A percentile compares a stretch with the other conserved stretches of the same genome.
phyloP scores from a whole-genome alignment of 225 moss, liverwort and hornwort species.

The Marchantia polymorpha region DNA sequence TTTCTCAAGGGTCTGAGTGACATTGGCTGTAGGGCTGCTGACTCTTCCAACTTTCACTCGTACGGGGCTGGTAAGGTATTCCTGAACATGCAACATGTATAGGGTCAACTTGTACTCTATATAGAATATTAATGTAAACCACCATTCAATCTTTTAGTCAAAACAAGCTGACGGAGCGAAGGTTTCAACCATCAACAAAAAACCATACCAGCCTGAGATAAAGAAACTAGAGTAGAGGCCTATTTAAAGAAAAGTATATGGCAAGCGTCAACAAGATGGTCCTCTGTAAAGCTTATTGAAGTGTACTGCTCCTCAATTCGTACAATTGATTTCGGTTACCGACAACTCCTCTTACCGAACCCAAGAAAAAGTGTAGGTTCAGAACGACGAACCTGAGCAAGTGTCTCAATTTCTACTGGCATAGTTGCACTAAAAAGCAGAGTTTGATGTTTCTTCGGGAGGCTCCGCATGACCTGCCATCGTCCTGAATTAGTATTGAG shows the following conservation, averaged over 20 bases:
- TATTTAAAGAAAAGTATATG: too few species aligned
- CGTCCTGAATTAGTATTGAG: not conserved
- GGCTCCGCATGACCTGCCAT: slow-evolving; percentile 79
- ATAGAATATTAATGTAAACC: not conserved
- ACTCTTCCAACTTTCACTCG: slow-evolving; percentile 96
- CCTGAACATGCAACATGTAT: slow-evolving; percentile 32
- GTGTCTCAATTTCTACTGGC: slow-evolving; percentile 96
- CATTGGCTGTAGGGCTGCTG: slow-evolving; percentile 96
- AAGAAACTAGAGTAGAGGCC: not conserved
- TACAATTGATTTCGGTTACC: too few species aligned
- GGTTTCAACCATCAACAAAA: not conserved
- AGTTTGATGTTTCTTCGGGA: slow-evolving; percentile 96
- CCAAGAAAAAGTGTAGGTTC: not conserved
- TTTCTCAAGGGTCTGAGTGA: slow-evolving; percentile 85
- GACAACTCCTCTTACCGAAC: not conserved
- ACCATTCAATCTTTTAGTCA: not conserved
- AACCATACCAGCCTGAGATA: not conserved
- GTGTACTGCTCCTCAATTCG: too few species aligned
- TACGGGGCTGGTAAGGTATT: slow-evolving; percentile 73
- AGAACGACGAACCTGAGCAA: slow-evolving; percentile 52
- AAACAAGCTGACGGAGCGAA: not conserved
- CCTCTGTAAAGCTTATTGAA: too few species aligned
- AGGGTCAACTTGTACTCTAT: not conserved
- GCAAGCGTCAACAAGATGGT: too few species aligned
- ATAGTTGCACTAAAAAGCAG: slow-evolving; percentile 97